Conservation (phyloP, 495 filamentous ascomycete genomes). For the Cercophora scortea region DNA sequence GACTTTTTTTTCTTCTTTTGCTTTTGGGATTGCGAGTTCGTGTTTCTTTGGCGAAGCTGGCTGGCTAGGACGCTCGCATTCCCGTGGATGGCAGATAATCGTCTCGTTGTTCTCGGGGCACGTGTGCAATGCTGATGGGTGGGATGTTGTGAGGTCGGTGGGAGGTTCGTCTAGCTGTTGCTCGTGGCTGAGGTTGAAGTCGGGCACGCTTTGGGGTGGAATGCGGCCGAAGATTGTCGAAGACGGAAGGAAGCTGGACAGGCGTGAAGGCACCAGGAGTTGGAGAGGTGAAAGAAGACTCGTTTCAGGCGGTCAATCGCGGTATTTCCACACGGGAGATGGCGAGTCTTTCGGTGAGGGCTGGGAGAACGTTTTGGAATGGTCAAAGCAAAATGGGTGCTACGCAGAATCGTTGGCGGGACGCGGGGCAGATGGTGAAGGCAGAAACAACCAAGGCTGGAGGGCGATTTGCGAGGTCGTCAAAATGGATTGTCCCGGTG, state of each 20-base stretch:
- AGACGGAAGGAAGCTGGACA: too few relatives aligned
- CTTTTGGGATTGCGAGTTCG: too few relatives aligned
- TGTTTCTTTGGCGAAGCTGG: too few relatives aligned
- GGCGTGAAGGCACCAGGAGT: too few relatives aligned
- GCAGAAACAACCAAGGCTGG: constrained; percentile 4
- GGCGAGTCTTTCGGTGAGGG: neutral
- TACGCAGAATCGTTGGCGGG: neutral
- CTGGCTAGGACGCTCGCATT: too few relatives aligned
- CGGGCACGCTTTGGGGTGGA: neutral
- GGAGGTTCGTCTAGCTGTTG: too few relatives aligned
- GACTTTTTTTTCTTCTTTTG: too few relatives aligned
- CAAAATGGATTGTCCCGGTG: constrained; percentile 3
- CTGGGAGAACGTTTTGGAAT: neutral
- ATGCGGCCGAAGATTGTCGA: too few relatives aligned
- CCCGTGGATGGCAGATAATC: too few relatives aligned
- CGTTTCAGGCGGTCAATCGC: neutral
- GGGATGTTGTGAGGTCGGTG: too few relatives aligned
- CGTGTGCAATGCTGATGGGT: too few relatives aligned
- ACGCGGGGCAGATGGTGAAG: constrained; percentile 1
- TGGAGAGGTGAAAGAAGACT: neutral
- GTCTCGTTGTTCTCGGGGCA: too few relatives aligned
- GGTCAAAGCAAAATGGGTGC: neutral
- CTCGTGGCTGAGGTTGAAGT: neutral
- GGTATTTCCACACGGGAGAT: neutral
- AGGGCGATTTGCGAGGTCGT: constrained; percentile 3